Conservation (phyloP, 2,329 filamentous ascomycete genomes). For the Chaetomium sp. region DNA sequence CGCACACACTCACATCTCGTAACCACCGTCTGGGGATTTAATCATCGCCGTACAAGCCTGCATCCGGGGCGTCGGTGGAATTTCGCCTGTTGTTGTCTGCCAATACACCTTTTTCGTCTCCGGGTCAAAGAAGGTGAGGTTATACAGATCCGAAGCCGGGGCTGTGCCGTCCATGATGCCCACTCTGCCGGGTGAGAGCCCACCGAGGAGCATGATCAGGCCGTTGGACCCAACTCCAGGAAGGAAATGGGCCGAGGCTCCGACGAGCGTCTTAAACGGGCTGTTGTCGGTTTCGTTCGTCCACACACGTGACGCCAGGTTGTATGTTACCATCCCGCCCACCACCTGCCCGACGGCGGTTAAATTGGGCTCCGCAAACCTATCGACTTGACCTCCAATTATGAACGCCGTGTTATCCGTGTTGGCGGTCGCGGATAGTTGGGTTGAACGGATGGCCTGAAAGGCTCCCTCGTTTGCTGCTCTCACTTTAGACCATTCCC, state of each 20-base stretch:
- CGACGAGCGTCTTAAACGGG: background rate
- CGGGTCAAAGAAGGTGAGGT: conserved; percentile 19
- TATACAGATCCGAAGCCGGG: conserved; percentile 6
- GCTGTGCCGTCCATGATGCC: background rate
- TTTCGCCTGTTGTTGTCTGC: conserved; percentile 11
- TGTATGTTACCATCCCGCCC: conserved; percentile 13
- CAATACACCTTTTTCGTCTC: conserved; percentile 11
- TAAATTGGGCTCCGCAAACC: conserved; percentile 5
- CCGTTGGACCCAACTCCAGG: conserved; percentile 12
- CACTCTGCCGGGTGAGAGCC: background rate
- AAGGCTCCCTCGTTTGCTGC: conserved; percentile 9
- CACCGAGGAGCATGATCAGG: conserved; percentile 13
- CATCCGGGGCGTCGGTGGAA: conserved; percentile 8
- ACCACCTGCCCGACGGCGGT: background rate
- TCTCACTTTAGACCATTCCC: conserved; percentile 4
- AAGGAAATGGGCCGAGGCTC: conserved; percentile 5
- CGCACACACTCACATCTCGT: conserved; percentile 14
- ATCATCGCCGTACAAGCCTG: conserved; percentile 10
- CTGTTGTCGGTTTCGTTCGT: conserved; percentile 12
- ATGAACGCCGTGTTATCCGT: conserved; percentile 11
- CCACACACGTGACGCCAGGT: conserved; percentile 11
- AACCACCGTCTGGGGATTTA: conserved; percentile 8
- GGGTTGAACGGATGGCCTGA: background rate
- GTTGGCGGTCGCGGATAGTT: conserved; percentile 6
- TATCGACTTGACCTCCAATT: conserved; percentile 12